These are phyloP conservation scores for Boechera divaricarpa DNA, from an alignment of 345 rosid species.

Conservation along the genomic window DNA sequence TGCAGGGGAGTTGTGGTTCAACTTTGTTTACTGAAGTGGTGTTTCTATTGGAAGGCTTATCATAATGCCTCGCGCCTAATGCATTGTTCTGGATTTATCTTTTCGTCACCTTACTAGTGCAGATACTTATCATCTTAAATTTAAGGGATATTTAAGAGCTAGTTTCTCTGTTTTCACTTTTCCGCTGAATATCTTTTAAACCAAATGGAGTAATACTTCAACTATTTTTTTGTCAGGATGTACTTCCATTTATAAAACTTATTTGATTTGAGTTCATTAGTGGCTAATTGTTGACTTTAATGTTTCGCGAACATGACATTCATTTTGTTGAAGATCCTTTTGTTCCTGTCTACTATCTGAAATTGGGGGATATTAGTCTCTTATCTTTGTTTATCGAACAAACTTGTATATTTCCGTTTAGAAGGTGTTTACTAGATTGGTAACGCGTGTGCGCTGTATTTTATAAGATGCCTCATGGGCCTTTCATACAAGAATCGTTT, in stretches of 20 bases:
- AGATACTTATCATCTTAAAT: constrained; percentile 8
- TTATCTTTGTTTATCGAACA: background rate
- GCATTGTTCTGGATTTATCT: constrained; percentile 14
- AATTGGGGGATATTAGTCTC: background rate
- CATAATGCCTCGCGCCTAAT: background rate
- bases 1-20: constrained; percentile 37
- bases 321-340: constrained; percentile 1
- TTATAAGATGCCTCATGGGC: constrained; percentile 4
- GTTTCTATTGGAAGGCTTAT: constrained; percentile 31
- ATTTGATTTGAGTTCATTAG: background rate
- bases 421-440: constrained; percentile 10
- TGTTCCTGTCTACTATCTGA: constrained; percentile 13
- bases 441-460: background rate
- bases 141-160: background rate
- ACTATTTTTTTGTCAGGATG: background rate
- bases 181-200: background rate
- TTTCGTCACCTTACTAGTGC: constrained; percentile 7
- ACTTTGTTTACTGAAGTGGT: constrained; percentile 27
- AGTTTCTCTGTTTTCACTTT: constrained; percentile 12
- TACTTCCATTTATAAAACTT: constrained; percentile 5
- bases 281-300: constrained; percentile 3
- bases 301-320: background rate
- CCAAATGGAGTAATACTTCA: background rate
- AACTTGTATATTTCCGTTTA: background rate
- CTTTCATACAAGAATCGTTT: constrained; percentile 3